These are phyloP conservation scores for Leccinum truebloodii DNA, from an alignment of 768 basidiomycete genomes.

Conservation along the genomic window DNA sequence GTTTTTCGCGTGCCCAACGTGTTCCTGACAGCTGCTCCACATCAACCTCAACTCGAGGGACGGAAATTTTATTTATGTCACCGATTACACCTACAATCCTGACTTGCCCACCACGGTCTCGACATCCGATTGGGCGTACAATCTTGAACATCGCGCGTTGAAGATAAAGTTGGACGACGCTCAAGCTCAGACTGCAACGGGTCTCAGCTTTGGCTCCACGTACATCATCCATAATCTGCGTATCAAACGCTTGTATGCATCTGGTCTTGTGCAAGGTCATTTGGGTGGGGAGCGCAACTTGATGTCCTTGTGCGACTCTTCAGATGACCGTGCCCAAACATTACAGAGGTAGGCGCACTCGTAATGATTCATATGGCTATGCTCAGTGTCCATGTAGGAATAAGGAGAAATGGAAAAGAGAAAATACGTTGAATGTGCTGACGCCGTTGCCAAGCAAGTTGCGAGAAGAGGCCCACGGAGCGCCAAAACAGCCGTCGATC, in stretches of 20 bases:
- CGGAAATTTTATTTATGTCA: conserved; percentile 51
- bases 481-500: background rate
- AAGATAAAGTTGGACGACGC: conserved; percentile 52
- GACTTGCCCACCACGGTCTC: conserved; percentile 37
- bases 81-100: conserved; percentile 61
- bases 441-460: conserved; percentile 1
- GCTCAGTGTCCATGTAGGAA: conserved; percentile 29
- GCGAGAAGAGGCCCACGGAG: conserved; percentile 4
- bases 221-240: conserved; percentile 55
- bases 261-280: conserved; percentile 23
- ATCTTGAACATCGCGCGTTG: conserved; percentile 51
- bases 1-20: background rate
- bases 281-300: conserved; percentile 32
- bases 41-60: conserved; percentile 34
- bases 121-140: conserved; percentile 39
- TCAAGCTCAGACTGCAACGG: conserved; percentile 43
- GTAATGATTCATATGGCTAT: background rate
- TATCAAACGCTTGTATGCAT: conserved; percentile 31
- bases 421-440: conserved; percentile 14
- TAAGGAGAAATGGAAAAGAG: conserved; percentile 34
- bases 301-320: conserved; percentile 22
- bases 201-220: conserved; percentile 41
- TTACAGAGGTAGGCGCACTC: conserved; percentile 23
- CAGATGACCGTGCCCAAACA: conserved; percentile 16
- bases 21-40: conserved; percentile 46